These are phyloP conservation scores for Xylariaceae sp. DNA, from an alignment of 2,329 filamentous ascomycete species.

Conservation along the genomic window DNA sequence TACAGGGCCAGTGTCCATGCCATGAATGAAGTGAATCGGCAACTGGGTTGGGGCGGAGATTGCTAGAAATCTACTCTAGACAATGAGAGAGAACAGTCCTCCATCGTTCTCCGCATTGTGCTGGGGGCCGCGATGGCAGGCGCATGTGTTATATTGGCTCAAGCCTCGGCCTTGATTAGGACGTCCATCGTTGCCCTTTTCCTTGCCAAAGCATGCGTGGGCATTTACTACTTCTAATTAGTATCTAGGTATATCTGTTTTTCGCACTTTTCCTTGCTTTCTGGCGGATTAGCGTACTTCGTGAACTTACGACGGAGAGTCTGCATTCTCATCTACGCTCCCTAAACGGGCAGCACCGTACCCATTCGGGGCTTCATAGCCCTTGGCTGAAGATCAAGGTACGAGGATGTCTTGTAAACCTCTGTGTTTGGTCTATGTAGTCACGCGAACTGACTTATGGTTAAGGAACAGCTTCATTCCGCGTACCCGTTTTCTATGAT, in stretches of 20 bases:
- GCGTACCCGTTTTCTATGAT: background rate
- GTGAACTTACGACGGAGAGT: background rate
- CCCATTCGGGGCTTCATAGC: too few relatives aligned
- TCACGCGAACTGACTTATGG: background rate
- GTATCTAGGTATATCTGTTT: background rate
- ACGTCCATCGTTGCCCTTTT: constrained; percentile 2
- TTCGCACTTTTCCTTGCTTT: background rate
- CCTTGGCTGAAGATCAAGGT: too few relatives aligned
- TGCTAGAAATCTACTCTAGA: constrained; percentile 24
- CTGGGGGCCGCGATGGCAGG: constrained; percentile 4
- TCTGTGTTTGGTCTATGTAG: background rate
- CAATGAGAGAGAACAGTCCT: background rate
- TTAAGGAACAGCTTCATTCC: background rate
- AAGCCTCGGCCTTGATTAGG: constrained; percentile 1
- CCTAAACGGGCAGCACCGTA: too few relatives aligned
- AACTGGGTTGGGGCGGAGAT: constrained; percentile 49
- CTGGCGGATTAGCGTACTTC: background rate
- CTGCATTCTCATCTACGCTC: background rate
- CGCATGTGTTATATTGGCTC: constrained; percentile 2
- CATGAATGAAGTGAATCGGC: constrained; percentile 50
- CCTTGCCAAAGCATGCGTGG: constrained; percentile 4
- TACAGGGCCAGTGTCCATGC: constrained; percentile 48
- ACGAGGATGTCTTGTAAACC: background rate
- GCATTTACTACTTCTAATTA: background rate
- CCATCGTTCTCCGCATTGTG: constrained; percentile 1